Conservation (phyloP, 1,139 yeast genomes). For the Yamadazyma epiphylla region DNA sequence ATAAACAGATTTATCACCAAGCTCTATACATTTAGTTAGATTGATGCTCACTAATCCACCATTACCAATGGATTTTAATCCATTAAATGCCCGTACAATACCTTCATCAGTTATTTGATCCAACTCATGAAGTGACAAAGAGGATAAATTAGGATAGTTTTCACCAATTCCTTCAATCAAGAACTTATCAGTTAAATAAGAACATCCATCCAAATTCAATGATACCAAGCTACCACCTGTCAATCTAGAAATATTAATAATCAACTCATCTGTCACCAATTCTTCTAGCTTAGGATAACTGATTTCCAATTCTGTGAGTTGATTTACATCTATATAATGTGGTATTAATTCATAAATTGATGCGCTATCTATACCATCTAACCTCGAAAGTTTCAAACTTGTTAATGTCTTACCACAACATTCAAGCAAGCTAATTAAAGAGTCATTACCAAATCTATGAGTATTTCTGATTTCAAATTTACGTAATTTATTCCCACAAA, state of each 20-base stretch:
- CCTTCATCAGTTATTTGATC: constrained; percentile 69
- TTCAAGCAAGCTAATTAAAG: constrained; percentile 59
- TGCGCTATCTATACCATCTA: constrained; percentile 65
- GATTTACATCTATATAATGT: constrained; percentile 46
- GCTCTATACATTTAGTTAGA: constrained; percentile 59
- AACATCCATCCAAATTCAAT: constrained; percentile 68
- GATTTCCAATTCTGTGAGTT: constrained; percentile 57
- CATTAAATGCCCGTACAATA: constrained; percentile 40
- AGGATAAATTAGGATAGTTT: constrained; percentile 46
- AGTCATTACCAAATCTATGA: constrained; percentile 72
- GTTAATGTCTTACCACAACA: constrained; percentile 57
- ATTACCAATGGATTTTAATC: constrained; percentile 29
- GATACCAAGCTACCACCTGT: constrained; percentile 59
- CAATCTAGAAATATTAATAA: constrained; percentile 59
- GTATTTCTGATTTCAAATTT: constrained; percentile 71
- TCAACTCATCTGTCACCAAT: constrained; percentile 65
- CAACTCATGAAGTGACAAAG: constrained; percentile 49
- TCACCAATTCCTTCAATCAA: constrained; percentile 56
- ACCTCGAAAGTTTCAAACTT: constrained; percentile 48
- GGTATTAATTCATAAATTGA: constrained; percentile 63
- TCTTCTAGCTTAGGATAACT: constrained; percentile 66
- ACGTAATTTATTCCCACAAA: constrained; percentile 24
- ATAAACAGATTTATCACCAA: constrained; percentile 60
- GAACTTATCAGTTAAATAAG: constrained; percentile 63
- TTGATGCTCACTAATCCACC: constrained; percentile 62